Conservation (phyloP, 2,329 filamentous ascomycete species). For the Dactylellina parvicollis region DNA sequence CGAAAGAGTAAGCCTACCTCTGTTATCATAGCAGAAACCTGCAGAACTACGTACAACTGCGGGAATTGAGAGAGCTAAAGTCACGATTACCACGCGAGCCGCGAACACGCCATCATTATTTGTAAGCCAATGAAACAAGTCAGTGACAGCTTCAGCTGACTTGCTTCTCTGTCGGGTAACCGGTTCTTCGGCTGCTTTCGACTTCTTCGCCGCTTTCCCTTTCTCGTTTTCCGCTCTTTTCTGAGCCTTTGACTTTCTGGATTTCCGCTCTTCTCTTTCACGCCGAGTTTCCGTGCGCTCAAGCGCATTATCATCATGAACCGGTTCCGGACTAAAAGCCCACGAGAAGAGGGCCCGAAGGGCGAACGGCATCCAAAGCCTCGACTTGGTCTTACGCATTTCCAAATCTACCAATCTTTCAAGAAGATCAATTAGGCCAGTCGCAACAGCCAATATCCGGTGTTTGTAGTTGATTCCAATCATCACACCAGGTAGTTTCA, state of each 20-base stretch:
- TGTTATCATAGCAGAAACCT: constrained; percentile 67
- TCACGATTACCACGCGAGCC: constrained; percentile 65
- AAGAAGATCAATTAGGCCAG: constrained; percentile 61
- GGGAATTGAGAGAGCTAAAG: constrained; percentile 63
- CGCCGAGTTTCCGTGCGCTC: constrained; percentile 44
- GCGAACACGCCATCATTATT: constrained; percentile 64
- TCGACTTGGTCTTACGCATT: constrained; percentile 59
- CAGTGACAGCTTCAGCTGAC: constrained; percentile 57
- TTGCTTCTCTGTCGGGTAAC: constrained; percentile 57
- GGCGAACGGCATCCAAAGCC: constrained; percentile 64
- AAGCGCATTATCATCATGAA: constrained; percentile 46
- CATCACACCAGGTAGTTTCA: constrained; percentile 62
- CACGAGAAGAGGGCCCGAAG: constrained; percentile 62
- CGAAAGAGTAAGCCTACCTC: constrained; percentile 60
- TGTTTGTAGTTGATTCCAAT: constrained; percentile 66
- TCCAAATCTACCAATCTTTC: constrained; percentile 61
- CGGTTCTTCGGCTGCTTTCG: background rate
- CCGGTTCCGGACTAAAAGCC: constrained; percentile 59
- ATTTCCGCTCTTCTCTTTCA: constrained; percentile 48
- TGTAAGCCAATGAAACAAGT: constrained; percentile 62
- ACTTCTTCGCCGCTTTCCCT: background rate
- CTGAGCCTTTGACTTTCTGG: constrained; percentile 49
- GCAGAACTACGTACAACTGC: constrained; percentile 63
- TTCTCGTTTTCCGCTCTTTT: constrained; percentile 26
- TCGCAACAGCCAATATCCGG: constrained; percentile 59